These are phyloP conservation scores for Sarocladium kiliense DNA, from an alignment of 2,329 filamentous ascomycete species.

Conservation along the genomic window DNA sequence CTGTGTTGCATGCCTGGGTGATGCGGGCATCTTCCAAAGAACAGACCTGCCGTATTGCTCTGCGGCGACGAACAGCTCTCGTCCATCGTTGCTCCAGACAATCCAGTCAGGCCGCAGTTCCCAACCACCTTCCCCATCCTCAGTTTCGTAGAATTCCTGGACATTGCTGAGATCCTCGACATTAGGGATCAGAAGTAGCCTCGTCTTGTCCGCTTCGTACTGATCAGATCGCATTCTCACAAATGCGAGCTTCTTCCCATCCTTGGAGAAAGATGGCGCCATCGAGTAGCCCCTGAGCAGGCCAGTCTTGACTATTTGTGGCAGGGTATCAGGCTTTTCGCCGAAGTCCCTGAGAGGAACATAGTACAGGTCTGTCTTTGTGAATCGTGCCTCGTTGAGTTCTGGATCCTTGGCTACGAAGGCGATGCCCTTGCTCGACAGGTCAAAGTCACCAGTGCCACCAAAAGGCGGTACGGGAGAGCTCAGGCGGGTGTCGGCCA, in stretches of 20 bases:
- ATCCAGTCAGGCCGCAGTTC: slow-evolving; percentile 53
- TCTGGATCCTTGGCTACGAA: slow-evolving; percentile 73
- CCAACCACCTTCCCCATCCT: slow-evolving; percentile 60
- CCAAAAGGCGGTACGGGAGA: slow-evolving; percentile 75
- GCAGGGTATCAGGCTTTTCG: slow-evolving; percentile 41
- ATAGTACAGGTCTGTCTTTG: slow-evolving; percentile 77
- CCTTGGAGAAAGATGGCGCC: slow-evolving; percentile 67
- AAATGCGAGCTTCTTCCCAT: slow-evolving; percentile 68
- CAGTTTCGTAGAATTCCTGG: slow-evolving; percentile 56
- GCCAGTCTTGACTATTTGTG: slow-evolving; percentile 48
- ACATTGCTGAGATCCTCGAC: slow-evolving; percentile 52
- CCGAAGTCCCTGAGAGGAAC: slow-evolving; percentile 59
- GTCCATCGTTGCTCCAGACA: slow-evolving; percentile 53
- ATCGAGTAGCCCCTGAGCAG: slow-evolving; percentile 59
- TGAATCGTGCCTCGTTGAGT: slow-evolving; percentile 67
- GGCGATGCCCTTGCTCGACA: slow-evolving; percentile 58
- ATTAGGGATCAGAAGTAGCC: slow-evolving; percentile 60
- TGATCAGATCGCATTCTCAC: slow-evolving; percentile 69
- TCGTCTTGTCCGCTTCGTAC: slow-evolving; percentile 73
- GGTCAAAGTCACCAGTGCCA: slow-evolving; percentile 74
- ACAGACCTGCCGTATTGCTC: slow-evolving; percentile 62
- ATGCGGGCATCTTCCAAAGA: slow-evolving; percentile 57
- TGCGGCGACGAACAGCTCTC: slow-evolving; percentile 65
- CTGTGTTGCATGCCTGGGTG: slow-evolving; percentile 41
- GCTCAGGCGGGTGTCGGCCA: slow-evolving; percentile 54